Evolutionary conservation across 768 basidiomycete genomes (phyloP), one percentile per base, ranked within the genome.

Genomic region (Russula emetica): DNA sequence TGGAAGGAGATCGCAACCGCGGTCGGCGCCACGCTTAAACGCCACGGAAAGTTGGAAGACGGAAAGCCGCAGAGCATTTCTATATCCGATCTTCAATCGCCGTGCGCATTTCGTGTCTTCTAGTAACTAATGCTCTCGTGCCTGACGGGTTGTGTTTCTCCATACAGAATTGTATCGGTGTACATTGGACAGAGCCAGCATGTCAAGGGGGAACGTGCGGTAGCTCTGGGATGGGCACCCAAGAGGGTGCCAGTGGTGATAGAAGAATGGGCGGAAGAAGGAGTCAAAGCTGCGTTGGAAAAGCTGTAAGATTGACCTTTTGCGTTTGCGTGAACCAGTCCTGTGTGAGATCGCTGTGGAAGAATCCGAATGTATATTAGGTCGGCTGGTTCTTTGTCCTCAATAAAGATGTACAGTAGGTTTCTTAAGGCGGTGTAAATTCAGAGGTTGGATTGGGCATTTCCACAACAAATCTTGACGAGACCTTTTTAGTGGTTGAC

Each of bases 1-100:
- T 66, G 64, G 64, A 66, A 63, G 28, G 20, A 56, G 22, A 63
- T 58, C 26, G 36, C 36, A 18, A 54, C 32, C 30, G 24, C 47
- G 30, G 3, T 62, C 14, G 60, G 60, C 3, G n/a, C 16, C 1
- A 20, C 20, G 9, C 61, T 65, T 34, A 20, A 22, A 22, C 14
- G 50, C 11, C 24, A 36, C 4, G 64, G 64, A 44, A 50, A 11
- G 54, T 32, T 66, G 40, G 61, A 51, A 47, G 50, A 66, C 18
- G 51, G 16, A 14, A 49, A n/a, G 24, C n/a, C 61, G 32, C 18
- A 63, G 9, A 63, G 64, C 18, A 40, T 66, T 32, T 11, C 51
- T 7, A 6, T 40, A 14, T 57, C 64, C 16, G 16, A 8, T 8
- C 11, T 55, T 24, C 51, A 26, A 3, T 14, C 40, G 5, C 64